Evolutionary conservation across 129 eudicot genomes (phyloP).

Genomic region (Logfia minima): DNA sequence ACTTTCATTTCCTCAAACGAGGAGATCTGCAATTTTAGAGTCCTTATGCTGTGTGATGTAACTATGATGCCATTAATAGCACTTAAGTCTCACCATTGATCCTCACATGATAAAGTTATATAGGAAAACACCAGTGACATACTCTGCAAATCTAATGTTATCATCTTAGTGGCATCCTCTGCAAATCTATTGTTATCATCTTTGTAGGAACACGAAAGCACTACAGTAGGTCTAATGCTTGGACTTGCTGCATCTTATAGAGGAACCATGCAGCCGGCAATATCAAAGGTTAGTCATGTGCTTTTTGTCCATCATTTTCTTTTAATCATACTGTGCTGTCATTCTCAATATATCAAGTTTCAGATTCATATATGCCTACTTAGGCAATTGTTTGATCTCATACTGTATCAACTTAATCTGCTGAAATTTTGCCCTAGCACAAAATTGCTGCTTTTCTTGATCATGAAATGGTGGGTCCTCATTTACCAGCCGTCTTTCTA

Average conservation of each 20-base stretch:
- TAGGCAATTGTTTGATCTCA: slow-evolving; percentile 11
- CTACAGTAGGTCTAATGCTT: slow-evolving; percentile 94
- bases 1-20: too few relatives aligned
- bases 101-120: too few relatives aligned
- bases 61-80: too few relatives aligned
- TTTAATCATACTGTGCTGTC: neutral
- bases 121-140: too few relatives aligned
- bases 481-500: neutral
- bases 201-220: slow-evolving; percentile 85
- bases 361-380: neutral
- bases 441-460: neutral
- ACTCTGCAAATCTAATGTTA: slow-evolving; percentile 14
- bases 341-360: slow-evolving; percentile 10
- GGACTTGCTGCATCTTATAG: slow-evolving; percentile 98
- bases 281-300: slow-evolving; percentile 63
- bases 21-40: too few relatives aligned
- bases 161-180: neutral
- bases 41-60: too few relatives aligned
- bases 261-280: slow-evolving; percentile 96
- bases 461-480: neutral
- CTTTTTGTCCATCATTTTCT: slow-evolving; percentile 16
- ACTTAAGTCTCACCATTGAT: too few relatives aligned
- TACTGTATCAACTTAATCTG: neutral
- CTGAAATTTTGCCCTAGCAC: neutral
- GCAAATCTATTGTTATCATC: slow-evolving; percentile 16